Conservation (phyloP, 306 rosid species). For the Cucurbita pepo region DNA sequence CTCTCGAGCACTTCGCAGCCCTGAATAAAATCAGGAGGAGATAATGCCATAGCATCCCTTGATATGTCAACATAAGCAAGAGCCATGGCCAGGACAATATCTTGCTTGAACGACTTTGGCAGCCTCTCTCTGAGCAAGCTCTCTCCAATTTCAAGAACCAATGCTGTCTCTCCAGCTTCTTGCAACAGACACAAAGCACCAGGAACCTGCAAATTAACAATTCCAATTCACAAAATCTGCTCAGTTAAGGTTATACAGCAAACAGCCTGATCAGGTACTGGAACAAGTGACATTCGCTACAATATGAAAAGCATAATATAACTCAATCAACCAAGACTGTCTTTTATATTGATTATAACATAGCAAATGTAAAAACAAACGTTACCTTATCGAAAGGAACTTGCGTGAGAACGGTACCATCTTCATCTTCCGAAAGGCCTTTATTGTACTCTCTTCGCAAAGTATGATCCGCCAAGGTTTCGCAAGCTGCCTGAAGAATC, state of each 20-base stretch:
- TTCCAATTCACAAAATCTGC: background rate
- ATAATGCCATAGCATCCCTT: slow-evolving; percentile 78
- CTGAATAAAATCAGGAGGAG: slow-evolving; percentile 58
- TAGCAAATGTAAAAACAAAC: background rate
- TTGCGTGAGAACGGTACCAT: slow-evolving; percentile 46
- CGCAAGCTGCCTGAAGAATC: slow-evolving; percentile 84
- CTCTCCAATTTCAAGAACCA: slow-evolving; percentile 63
- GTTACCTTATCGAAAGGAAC: slow-evolving; percentile 83
- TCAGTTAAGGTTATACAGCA: background rate
- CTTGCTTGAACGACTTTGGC: slow-evolving; percentile 85
- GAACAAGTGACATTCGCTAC: background rate
- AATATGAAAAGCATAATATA: background rate
- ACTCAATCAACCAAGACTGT: background rate
- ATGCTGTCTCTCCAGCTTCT: slow-evolving; percentile 74
- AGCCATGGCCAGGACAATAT: slow-evolving; percentile 74
- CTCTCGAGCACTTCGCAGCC: slow-evolving; percentile 88
- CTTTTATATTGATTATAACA: background rate
- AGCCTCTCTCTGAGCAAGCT: slow-evolving; percentile 74
- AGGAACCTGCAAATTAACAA: slow-evolving; percentile 55
- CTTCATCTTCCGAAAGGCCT: slow-evolving; percentile 45
- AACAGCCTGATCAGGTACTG: background rate
- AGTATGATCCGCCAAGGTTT: slow-evolving; percentile 60
- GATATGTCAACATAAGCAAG: slow-evolving; percentile 82
- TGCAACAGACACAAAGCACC: slow-evolving; percentile 85
- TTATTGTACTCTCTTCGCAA: slow-evolving; percentile 74